Base-by-base conservation (phyloP, 2,329 filamentous ascomycete genomes). In the Alternaria alternata region DNA sequence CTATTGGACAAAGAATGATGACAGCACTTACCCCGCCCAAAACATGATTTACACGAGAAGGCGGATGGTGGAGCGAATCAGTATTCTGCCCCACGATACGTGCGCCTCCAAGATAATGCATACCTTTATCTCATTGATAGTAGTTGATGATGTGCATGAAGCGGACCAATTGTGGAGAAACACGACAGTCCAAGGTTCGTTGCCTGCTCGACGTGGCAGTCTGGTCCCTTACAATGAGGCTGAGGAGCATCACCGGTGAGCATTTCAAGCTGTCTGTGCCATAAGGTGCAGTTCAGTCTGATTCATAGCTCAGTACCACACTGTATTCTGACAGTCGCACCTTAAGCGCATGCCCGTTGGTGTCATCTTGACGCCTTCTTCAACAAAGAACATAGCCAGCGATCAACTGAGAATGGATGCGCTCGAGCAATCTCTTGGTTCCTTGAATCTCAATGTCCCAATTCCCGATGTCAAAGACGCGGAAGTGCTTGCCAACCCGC, bases 401-500 rank as follows among this genome's bases (percentile, higher is more conserved):
- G 5, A 24, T 24, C 22, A 24, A 24, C 7, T 9, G 48, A 24
- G 41, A 14, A 66, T 64, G 61, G 43, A 61, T 5, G 42, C 61
- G 11, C 49, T 66, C 7, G 49, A 61, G 18, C 54, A 61, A 7
- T 53, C 34, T 34, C 32, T 67, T 1, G 18, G 30, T 7, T 28
- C 46, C 20, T 22, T 56, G 26, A 16, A 18, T 28, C 26, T 68
- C 22, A 24, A 2, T 24, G 5, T 24, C 5, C 22, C 22, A 0
- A 24, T 24, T 1, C 5, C 22, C 5, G 22, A 9, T 11, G 38
- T 42, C 11, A 24, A 30, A 6, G 8, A 12, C 24, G 53, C 52
- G 7, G 30, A 51, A 14, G 51, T 65, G 6, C 48, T 70, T 24
- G 62, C 24, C 30, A 73, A 74, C 14, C 75, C 75, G 5, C 60